Percentiles rank a stretch among this genome's conserved stretches.
Evolutionary conservation across 2,329 filamentous ascomycete species (phyloP).

Genomic region (Calcarisporium arbuscula): DNA sequence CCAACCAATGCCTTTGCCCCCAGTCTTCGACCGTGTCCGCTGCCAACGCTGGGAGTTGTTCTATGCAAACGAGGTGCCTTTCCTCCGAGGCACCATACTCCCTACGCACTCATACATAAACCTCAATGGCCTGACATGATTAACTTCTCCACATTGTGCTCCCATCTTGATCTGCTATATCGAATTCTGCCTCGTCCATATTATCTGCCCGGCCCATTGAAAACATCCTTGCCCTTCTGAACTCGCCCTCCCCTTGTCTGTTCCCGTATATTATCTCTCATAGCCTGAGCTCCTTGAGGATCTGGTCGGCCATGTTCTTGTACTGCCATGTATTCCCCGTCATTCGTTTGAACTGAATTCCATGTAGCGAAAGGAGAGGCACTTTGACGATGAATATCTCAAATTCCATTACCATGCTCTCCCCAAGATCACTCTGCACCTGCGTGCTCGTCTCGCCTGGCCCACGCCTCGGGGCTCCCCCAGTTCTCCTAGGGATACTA

Average conservation of each 20-base stretch:
- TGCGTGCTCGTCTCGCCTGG: slow-evolving; percentile 88
- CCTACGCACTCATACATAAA: no score
- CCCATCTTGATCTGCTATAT: background rate
- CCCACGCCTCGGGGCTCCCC: slow-evolving; percentile 47
- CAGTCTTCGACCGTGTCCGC: no score
- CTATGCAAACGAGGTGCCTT: slow-evolving; percentile 14
- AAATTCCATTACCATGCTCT: slow-evolving; percentile 78
- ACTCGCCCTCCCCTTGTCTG: background rate
- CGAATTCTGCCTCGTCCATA: background rate
- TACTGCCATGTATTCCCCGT: slow-evolving; percentile 97
- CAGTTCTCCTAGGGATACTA: slow-evolving; percentile 53
- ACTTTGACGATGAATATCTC: slow-evolving; percentile 98
- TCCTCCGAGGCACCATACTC: no score
- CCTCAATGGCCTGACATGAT: no score
- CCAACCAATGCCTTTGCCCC: no score
- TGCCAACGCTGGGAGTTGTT: no score
- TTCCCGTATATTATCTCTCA: slow-evolving; percentile 33
- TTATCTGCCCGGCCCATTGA: background rate
- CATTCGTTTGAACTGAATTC: slow-evolving; percentile 97
- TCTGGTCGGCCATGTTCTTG: slow-evolving; percentile 96
- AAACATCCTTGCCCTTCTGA: background rate
- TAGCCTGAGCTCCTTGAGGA: slow-evolving; percentile 77
- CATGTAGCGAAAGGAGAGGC: slow-evolving; percentile 83
- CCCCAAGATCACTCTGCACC: slow-evolving; percentile 82
- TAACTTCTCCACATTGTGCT: background rate